These are phyloP conservation scores for Aspergillus candidus DNA, from an alignment of 2,329 filamentous ascomycete species.

Conservation along the genomic window DNA sequence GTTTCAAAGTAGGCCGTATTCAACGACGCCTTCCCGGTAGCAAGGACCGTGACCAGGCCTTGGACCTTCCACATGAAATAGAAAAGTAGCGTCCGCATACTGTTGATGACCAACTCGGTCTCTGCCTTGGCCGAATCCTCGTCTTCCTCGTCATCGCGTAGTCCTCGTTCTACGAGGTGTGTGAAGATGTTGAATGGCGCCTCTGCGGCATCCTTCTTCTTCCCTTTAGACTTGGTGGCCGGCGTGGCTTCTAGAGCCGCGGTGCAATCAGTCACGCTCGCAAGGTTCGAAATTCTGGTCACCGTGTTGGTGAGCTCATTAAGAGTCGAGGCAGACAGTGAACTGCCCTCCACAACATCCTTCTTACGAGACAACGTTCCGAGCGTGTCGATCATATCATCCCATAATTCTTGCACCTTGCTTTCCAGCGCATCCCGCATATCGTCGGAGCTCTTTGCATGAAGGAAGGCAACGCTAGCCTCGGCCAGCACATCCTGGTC, in stretches of 20 bases:
- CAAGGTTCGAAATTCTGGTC: constrained; percentile 72
- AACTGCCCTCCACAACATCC: constrained; percentile 65
- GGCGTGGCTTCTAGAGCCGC: constrained; percentile 61
- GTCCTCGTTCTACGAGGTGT: constrained; percentile 66
- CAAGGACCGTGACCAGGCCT: constrained; percentile 51
- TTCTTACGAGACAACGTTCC: constrained; percentile 64
- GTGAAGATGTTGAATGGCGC: constrained; percentile 61
- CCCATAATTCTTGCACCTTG: constrained; percentile 79
- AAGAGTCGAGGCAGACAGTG: constrained; percentile 59
- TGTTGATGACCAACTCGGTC: constrained; percentile 68
- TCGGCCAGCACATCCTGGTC: constrained; percentile 80
- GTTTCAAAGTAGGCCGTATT: constrained; percentile 60
- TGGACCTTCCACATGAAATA: constrained; percentile 95
- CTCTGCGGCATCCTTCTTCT: constrained; percentile 33
- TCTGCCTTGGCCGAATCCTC: constrained; percentile 70
- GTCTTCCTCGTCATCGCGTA: constrained; percentile 56
- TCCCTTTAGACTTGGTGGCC: constrained; percentile 30
- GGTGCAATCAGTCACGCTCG: constrained; percentile 71
- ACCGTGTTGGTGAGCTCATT: constrained; percentile 67
- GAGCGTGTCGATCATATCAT: constrained; percentile 69
- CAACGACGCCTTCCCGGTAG: constrained; percentile 51
- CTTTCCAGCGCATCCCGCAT: constrained; percentile 77
- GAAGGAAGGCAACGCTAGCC: constrained; percentile 73
- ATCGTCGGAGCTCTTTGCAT: constrained; percentile 80
- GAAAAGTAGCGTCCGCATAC: constrained; percentile 70